Base-by-base conservation (phyloP, 2,329 filamentous ascomycete genomes). In the Neopestalotiopsis sp. region DNA sequence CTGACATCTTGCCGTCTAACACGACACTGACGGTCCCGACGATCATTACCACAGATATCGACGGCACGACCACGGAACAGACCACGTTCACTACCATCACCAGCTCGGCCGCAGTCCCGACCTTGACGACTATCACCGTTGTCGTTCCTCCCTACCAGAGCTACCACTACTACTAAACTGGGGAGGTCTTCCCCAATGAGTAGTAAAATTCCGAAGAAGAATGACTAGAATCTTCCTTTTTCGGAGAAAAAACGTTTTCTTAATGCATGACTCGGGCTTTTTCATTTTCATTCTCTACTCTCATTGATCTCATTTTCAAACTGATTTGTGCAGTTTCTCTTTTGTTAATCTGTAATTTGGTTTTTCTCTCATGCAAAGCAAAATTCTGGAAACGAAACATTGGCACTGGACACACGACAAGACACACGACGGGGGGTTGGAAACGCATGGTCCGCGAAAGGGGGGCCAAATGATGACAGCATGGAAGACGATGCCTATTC, bases 281-380 rank as follows among this genome's bases (percentile, higher is more conserved):
- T 53, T 49, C 20, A 1, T 53, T 53, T 17, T 53, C 14, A 9
- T 53, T 53, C 45, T 53, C 24, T 53, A 53, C 45, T n/a, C 45
- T 53, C 45, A 12, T 53, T 53, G 14, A 53, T 53, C 45, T 20
- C 45, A 20, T 53, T 53, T 24, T 53, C 20, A 20, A 28, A n/a
- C 17, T 53, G 45, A 28, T 17, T 53, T 53, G 45, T 53, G n/a
- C n/a, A 20, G 45, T 20, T 49, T 53, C 45, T 53, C 45, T 7
- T 53, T 53, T 53, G 45, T 53, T 53, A 53, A 53, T 53, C n/a
- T 53, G 45, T 53, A 53, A 53, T 53, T 49, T 49, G 13, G 14
- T 17, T 49, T 49, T 5, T 20, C 45, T 9, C n/a, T 53, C 34
- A 38, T 53, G 45, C 45, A 53, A 53, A 7, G 45, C 45, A 24